These are phyloP conservation scores for Lomentospora prolificans DNA, from an alignment of 2,329 filamentous ascomycete genomes.

Conservation along the genomic window DNA sequence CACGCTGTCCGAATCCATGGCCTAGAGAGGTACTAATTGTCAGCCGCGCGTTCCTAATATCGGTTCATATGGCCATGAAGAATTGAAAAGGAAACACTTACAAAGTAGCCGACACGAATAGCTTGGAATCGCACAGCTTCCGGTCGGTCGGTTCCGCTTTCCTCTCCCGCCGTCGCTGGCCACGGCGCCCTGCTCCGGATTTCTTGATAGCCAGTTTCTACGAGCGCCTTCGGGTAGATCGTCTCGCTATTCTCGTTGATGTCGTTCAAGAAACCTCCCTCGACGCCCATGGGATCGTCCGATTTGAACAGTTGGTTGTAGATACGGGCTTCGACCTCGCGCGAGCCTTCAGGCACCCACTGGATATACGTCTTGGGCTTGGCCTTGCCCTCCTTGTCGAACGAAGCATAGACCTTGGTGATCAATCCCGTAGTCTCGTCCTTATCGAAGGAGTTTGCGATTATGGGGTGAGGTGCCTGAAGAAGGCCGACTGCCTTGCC, in stretches of 20 bases:
- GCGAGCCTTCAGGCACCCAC: constrained; percentile 67
- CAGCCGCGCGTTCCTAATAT: too few species aligned
- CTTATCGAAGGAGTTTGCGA: constrained; percentile 59
- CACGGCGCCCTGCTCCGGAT: constrained; percentile 65
- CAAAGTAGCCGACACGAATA: constrained; percentile 79
- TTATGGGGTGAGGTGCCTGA: constrained; percentile 61
- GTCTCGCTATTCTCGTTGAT: constrained; percentile 78
- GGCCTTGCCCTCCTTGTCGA: constrained; percentile 57
- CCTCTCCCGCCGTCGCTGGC: constrained; percentile 65
- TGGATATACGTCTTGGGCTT: constrained; percentile 79
- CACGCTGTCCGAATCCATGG: constrained; percentile 67
- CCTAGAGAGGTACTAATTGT: constrained; percentile 16
- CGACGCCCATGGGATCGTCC: constrained; percentile 66
- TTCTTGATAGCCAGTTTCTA: constrained; percentile 77
- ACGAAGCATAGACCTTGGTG: constrained; percentile 50
- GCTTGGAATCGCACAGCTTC: constrained; percentile 85
- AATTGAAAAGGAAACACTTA: constrained; percentile 25
- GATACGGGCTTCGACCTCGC: constrained; percentile 64
- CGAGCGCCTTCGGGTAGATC: constrained; percentile 65
- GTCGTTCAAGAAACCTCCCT: constrained; percentile 73
- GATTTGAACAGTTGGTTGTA: constrained; percentile 81
- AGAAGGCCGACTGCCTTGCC: constrained; percentile 69
- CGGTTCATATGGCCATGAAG: too few species aligned
- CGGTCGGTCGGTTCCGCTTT: constrained; percentile 49
- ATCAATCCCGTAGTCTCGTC: constrained; percentile 55